A percentile compares a stretch with the other conserved stretches of the same genome.
Evolutionary conservation across 768 basidiomycete species (phyloP).

Genomic region (Serendipita indica): DNA sequence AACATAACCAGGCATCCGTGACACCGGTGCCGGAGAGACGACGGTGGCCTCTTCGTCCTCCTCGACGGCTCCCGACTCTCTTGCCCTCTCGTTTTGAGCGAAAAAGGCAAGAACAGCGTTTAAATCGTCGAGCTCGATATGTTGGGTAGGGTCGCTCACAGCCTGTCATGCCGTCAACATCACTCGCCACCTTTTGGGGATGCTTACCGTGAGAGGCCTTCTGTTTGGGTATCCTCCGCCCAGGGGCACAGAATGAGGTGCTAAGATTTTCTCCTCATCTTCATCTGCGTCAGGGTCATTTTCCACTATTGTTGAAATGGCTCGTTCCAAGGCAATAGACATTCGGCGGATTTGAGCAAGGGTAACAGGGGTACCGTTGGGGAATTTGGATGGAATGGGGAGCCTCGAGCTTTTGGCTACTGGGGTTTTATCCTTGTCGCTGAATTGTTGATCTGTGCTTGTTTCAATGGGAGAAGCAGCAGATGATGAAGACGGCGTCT

Average conservation of each 20-base stretch:
- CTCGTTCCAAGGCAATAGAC: slow-evolving; percentile 60
- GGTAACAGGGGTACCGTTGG: slow-evolving; percentile 23
- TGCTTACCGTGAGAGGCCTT: slow-evolving; percentile 7
- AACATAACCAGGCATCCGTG: slow-evolving; percentile 64
- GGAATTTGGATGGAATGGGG: not conserved
- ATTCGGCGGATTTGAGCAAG: slow-evolving; percentile 43
- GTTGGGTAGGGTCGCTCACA: not conserved
- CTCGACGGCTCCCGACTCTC: slow-evolving; percentile 56
- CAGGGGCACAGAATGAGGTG: slow-evolving; percentile 12
- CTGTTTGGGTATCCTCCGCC: slow-evolving; percentile 1
- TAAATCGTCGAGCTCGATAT: not conserved
- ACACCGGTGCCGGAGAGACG: slow-evolving; percentile 41
- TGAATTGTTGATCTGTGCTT: not conserved
- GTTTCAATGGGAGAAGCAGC: not conserved
- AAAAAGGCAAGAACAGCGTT: slow-evolving; percentile 17
- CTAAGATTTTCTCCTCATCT: slow-evolving; percentile 22
- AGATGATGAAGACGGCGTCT: not conserved
- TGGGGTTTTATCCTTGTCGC: slow-evolving; percentile 19
- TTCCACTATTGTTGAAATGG: slow-evolving; percentile 29
- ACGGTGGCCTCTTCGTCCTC: slow-evolving; percentile 31
- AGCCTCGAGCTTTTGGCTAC: slow-evolving; percentile 21
- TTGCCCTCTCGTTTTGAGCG: slow-evolving; percentile 42
- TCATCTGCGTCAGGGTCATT: slow-evolving; percentile 55
- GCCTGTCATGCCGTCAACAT: not conserved
- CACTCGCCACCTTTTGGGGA: not conserved